Conservation (phyloP, 2,329 filamentous ascomycete species). For the Sclerotinia trifoliorum region DNA sequence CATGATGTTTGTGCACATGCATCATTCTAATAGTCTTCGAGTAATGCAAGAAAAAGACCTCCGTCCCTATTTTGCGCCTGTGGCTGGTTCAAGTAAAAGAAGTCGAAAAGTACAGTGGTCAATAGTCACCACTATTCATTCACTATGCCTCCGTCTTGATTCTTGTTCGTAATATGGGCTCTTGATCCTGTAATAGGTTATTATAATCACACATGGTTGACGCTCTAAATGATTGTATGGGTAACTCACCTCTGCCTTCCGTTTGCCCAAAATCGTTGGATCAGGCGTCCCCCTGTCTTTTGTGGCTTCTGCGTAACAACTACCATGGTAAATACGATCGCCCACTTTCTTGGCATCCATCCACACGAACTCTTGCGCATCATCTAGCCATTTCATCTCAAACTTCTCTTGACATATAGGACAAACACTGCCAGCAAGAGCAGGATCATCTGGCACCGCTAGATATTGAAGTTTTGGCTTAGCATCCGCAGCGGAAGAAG, state of each 20-base stretch:
- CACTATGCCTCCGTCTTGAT: slow-evolving; percentile 37
- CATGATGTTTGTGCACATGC: neutral
- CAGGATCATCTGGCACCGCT: slow-evolving; percentile 75
- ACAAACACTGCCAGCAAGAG: slow-evolving; percentile 73
- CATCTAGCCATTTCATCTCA: slow-evolving; percentile 86
- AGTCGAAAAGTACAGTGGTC: neutral
- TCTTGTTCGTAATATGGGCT: slow-evolving; percentile 19
- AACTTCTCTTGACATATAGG: slow-evolving; percentile 96
- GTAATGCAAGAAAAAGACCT: slow-evolving; percentile 4
- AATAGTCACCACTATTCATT: neutral
- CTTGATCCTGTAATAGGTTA: slow-evolving; percentile 19
- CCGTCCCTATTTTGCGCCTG: neutral
- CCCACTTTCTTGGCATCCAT: slow-evolving; percentile 80
- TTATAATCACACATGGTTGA: neutral
- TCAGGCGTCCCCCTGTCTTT: slow-evolving; percentile 64
- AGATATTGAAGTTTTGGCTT: slow-evolving; percentile 67
- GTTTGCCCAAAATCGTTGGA: slow-evolving; percentile 63
- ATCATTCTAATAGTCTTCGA: neutral
- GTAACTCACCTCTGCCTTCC: slow-evolving; percentile 62
- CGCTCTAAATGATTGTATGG: neutral
- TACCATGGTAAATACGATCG: slow-evolving; percentile 81
- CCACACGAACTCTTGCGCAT: slow-evolving; percentile 96
- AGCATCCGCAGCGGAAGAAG: slow-evolving; percentile 43
- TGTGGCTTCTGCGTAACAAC: slow-evolving; percentile 80
- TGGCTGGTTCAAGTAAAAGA: neutral